Percentiles rank a stretch among this genome's conserved stretches.
phyloP scores from a whole-genome alignment of 2,329 filamentous ascomycete genomes.

The Herpotrichia juniperi region DNA sequence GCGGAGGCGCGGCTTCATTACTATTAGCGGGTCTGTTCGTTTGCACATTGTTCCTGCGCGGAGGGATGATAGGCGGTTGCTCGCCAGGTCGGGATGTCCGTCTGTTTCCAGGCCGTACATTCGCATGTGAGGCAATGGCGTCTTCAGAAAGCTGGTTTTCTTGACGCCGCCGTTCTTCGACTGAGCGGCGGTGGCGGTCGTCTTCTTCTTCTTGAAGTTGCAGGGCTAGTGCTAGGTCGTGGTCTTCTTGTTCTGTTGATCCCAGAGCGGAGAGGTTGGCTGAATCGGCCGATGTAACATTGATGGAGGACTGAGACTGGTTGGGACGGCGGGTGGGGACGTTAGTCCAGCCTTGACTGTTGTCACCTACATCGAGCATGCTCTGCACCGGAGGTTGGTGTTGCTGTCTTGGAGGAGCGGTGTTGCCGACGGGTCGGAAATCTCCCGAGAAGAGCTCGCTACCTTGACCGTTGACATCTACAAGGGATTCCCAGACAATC shows the following conservation, averaged over 20 bases:
- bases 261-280: constrained; percentile 29
- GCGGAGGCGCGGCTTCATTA: constrained; percentile 63
- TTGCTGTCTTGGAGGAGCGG: constrained; percentile 24
- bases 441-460: constrained; percentile 89
- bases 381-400: constrained; percentile 36
- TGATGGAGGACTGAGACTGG: constrained; percentile 20
- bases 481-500: constrained; percentile 93
- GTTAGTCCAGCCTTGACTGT: constrained; percentile 61
- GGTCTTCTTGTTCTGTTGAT: constrained; percentile 76
- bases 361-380: constrained; percentile 37
- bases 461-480: constrained; percentile 82
- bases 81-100: constrained; percentile 37
- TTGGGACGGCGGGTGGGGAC: constrained; percentile 50
- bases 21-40: constrained; percentile 43
- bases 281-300: constrained; percentile 14
- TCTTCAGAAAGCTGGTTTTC: constrained; percentile 73
- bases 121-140: constrained; percentile 62
- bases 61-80: constrained; percentile 53
- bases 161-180: constrained; percentile 66
- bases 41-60: constrained; percentile 46
- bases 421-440: constrained; percentile 80
- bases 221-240: constrained; percentile 82
- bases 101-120: constrained; percentile 30
- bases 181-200: constrained; percentile 67
- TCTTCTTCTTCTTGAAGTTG: constrained; percentile 97